Base-by-base conservation (phyloP, 2,329 filamentous ascomycete genomes). In the Aspergillus chevalieri region DNA sequence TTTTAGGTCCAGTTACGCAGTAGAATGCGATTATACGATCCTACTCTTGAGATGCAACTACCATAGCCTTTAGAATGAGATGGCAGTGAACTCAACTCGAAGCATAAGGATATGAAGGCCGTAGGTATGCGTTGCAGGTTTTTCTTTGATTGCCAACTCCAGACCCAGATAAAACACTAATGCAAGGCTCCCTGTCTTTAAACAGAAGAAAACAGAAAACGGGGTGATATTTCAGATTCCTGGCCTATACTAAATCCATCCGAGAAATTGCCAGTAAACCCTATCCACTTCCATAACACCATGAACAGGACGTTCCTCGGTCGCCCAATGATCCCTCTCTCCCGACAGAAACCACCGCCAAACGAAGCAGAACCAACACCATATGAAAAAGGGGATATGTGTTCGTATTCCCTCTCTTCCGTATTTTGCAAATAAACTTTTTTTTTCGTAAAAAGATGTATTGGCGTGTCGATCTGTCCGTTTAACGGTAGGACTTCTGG, bases 401-500 rank as follows among this genome's bases (percentile, higher is more conserved):
- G 26, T 30, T 30, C 10, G 26, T 30, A 12, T 12, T 30, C 26
- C 26, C 10, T 30, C 26, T 30, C 10, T 5, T 4, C 30, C 36
- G 9, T 51, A 46, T 46, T 51, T 49, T 49, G 49, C 33, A 22
- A 28, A 22, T 41, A 45, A 21, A 47, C 39, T 47, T 22, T 51
- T 47, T 50, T 47, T 56, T 57, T 48, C 46, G 19, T 48, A 41
- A 45, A 41, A 43, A 34, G 38, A 21, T 36, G 22, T 21, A 19
- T 43, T 51, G 48, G 26, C 12, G 24, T 26, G 26, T 30, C 34
- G 34, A n/a, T 22, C 19, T 42, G 39, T 5, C 21, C 12, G 15
- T 63, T 89, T 92, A 95, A 91, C 91, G 89, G 86, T 96, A 95
- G 66, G 91, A 95, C 83, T 96, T 96, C 83, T 97, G 92, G 91